Evolutionary conservation across 2,329 filamentous ascomycete genomes (phyloP).

Genomic region (Sclerotinia spermophila): DNA sequence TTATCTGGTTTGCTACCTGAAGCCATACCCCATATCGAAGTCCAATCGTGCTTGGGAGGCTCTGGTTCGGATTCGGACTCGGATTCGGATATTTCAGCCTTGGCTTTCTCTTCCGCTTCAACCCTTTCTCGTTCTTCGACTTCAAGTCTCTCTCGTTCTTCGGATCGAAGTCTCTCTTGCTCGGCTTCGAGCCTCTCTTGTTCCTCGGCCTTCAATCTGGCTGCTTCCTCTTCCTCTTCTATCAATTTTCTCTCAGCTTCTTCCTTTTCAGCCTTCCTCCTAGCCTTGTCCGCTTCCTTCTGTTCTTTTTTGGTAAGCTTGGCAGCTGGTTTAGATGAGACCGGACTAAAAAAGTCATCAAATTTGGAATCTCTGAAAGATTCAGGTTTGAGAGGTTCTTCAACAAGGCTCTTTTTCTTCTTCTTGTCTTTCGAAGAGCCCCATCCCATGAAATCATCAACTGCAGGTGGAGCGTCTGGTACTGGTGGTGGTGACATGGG

Average conservation of each 20-base stretch:
- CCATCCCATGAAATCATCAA: slow-evolving; percentile 35
- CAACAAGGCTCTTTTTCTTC: slow-evolving; percentile 44
- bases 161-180: neutral
- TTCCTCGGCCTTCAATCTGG: slow-evolving; percentile 36
- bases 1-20: slow-evolving; percentile 40
- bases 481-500: slow-evolving; percentile 36
- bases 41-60: slow-evolving; percentile 17
- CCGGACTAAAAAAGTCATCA: slow-evolving; percentile 35
- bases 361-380: slow-evolving; percentile 46
- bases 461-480: slow-evolving; percentile 35
- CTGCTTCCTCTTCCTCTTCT: slow-evolving; percentile 45
- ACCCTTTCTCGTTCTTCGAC: neutral
- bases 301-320: slow-evolving; percentile 50
- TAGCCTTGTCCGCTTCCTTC: slow-evolving; percentile 47
- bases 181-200: slow-evolving; percentile 29
- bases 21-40: slow-evolving; percentile 38
- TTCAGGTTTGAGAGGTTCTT: slow-evolving; percentile 46
- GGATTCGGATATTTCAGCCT: slow-evolving; percentile 1
- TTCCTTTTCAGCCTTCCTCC: slow-evolving; percentile 46
- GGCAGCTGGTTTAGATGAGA: slow-evolving; percentile 30
- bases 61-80: slow-evolving; percentile 20
- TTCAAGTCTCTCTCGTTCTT: neutral
- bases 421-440: slow-evolving; percentile 44
- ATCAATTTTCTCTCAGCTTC: slow-evolving; percentile 42
- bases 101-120: slow-evolving; percentile 32